Percentiles rank a stretch among this genome's conserved stretches.
phyloP scores from a whole-genome alignment of 148 eudicot genomes.

The Chenopodium berlandieri region DNA sequence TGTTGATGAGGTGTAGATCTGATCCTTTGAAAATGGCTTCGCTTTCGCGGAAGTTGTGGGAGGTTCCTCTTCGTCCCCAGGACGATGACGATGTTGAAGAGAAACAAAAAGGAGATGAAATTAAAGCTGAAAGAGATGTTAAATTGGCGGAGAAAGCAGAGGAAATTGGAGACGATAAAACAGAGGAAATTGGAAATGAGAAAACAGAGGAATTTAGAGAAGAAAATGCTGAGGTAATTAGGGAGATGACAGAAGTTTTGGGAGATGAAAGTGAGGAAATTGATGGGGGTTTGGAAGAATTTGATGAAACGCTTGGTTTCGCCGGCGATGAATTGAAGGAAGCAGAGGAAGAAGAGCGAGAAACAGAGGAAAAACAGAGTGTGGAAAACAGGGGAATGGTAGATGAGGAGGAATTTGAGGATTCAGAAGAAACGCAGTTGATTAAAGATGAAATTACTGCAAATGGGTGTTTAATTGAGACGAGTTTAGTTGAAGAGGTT shows the following conservation, averaged over 20 bases:
- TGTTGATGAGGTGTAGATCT: conserved; percentile 93
- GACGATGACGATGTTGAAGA: conserved; percentile 15
- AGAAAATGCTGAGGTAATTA: conserved; percentile 6
- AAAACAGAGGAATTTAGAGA: background rate
- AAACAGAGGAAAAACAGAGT: conserved; percentile 18
- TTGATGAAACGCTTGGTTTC: conserved; percentile 2
- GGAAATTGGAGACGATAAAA: conserved; percentile 15
- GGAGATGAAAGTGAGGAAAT: background rate
- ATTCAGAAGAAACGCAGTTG: conserved; percentile 9
- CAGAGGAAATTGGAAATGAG: background rate
- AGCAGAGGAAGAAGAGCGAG: conserved; percentile 2
- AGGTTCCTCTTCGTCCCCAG: conserved; percentile 17
- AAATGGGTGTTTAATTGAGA: conserved; percentile 14
- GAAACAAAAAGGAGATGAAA: background rate
- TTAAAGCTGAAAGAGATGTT: conserved; percentile 15
- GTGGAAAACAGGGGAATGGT: background rate
- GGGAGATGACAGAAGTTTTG: background rate
- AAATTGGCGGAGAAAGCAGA: background rate
- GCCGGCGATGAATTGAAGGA: conserved; percentile 16
- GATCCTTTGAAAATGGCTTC: conserved; percentile 79
- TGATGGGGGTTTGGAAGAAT: conserved; percentile 1
- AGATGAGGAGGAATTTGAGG: background rate
- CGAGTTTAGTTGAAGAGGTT: conserved; percentile 21
- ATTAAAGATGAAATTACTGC: conserved; percentile 17
- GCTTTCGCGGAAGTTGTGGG: conserved; percentile 56